A percentile compares a stretch with the other conserved stretches of the same genome.
Evolutionary conservation across 306 rosid species (phyloP).

Genomic region (Prunus armeniaca): DNA sequence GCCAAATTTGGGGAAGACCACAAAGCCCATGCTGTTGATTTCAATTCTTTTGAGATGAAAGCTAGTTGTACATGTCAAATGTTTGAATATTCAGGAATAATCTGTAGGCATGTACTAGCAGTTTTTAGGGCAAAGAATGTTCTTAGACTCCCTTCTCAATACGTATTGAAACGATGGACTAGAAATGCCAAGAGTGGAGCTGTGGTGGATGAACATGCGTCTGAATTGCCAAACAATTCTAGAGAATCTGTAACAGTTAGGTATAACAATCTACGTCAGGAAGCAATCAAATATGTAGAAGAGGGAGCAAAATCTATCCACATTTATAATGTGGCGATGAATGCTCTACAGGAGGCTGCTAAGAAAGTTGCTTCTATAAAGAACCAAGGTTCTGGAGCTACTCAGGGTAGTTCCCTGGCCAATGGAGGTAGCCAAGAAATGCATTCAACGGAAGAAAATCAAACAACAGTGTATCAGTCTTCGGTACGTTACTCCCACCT

Average conservation of each 20-base stretch:
- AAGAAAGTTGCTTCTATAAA: constrained; percentile 60
- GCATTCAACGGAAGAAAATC: constrained; percentile 56
- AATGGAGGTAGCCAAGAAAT: constrained; percentile 56
- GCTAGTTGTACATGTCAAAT: constrained; percentile 86
- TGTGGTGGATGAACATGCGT: constrained; percentile 42
- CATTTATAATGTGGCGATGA: constrained; percentile 75
- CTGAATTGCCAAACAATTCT: constrained; percentile 50
- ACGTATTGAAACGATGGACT: constrained; percentile 86
- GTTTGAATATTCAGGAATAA: constrained; percentile 85
- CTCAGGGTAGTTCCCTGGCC: constrained; percentile 40
- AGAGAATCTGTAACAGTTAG: constrained; percentile 56
- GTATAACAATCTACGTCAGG: constrained; percentile 75
- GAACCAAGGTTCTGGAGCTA: constrained; percentile 42
- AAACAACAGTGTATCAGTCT: constrained; percentile 37
- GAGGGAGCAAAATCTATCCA: constrained; percentile 90
- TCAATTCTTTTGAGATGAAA: constrained; percentile 62
- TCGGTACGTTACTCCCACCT: constrained; percentile 48
- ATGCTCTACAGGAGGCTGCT: constrained; percentile 74
- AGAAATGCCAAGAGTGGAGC: constrained; percentile 69
- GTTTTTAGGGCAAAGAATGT: constrained; percentile 83
- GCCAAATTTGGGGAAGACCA: constrained; percentile 81
- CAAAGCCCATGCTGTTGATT: constrained; percentile 65
- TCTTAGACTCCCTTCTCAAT: constrained; percentile 81
- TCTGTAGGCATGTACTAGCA: constrained; percentile 80
- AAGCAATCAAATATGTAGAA: constrained; percentile 82